Evolutionary conservation across 768 basidiomycete species (phyloP).

Genomic region (Lactarius indigo): DNA sequence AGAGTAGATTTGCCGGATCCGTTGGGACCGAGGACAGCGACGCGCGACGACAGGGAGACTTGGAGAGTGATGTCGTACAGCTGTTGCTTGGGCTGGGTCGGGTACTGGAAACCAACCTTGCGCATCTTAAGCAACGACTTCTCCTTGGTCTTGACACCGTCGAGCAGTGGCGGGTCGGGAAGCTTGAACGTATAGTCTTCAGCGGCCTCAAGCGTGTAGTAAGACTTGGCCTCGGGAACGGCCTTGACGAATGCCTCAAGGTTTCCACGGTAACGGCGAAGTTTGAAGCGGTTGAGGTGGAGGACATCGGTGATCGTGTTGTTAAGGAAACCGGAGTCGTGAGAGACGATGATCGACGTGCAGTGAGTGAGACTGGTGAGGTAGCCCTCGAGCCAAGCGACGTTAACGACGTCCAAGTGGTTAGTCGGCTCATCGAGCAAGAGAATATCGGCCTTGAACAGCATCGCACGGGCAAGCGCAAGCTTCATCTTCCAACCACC

Average conservation of each 20-base stretch:
- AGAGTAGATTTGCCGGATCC: conserved; percentile 98
- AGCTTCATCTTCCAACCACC: conserved; percentile 99
- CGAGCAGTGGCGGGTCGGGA: conserved; percentile 92
- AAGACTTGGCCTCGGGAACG: conserved; percentile 96
- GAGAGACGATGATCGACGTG: conserved; percentile 98
- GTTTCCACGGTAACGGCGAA: conserved; percentile 93
- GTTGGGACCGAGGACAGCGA: conserved; percentile 97
- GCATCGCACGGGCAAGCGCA: conserved; percentile 92
- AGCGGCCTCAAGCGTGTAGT: conserved; percentile 92
- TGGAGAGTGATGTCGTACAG: conserved; percentile 93
- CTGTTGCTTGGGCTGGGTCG: conserved; percentile 79
- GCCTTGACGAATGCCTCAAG: conserved; percentile 90
- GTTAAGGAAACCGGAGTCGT: conserved; percentile 97
- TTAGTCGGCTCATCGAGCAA: conserved; percentile 96
- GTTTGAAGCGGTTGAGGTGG: conserved; percentile 97
- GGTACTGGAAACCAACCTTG: conserved; percentile 96
- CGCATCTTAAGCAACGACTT: conserved; percentile 97
- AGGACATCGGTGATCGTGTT: conserved; percentile 97
- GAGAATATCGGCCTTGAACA: conserved; percentile 97
- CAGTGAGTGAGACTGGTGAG: conserved; percentile 82
- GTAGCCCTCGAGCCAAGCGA: conserved; percentile 96
- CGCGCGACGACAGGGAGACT: conserved; percentile 97
- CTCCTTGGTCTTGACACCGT: conserved; percentile 99
- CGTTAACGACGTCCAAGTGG: conserved; percentile 95
- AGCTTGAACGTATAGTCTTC: conserved; percentile 99